Evolutionary conservation across 768 basidiomycete genomes (phyloP), one percentile per base, ranked within the genome.

Genomic region (Naganishia randhawae): DNA sequence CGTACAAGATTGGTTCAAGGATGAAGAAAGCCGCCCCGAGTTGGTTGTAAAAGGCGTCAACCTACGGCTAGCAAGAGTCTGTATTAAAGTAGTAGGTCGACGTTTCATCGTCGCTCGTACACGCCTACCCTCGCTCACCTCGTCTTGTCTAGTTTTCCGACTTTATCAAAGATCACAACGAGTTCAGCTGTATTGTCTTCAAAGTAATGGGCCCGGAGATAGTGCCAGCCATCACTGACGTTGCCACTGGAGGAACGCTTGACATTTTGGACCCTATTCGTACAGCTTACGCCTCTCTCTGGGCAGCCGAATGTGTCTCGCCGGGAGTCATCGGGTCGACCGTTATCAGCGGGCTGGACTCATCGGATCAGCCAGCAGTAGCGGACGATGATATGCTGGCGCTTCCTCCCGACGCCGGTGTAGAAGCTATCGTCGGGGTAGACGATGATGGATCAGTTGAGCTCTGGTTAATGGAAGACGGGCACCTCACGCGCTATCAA

Each of bases 1-100:
- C 17, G 37, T 61, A 19, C 33, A 39, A 25, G 57, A 35, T 11
- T 61, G 57, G 57, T 61, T 25, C 35, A 2, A 25, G 10, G 57
- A 61, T 39, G 25, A 61, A 25, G 57, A 41, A 6, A 13, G 9
- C 2, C 29, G 57, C 5, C 57, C 57, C 4, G 57, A 61, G 57
- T 29, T 61, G 57, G 57, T 61, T 2, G 57, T 61, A 17, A 61
- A 61, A 39, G 57, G 57, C 39, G 27, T 61, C 7, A 25, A 61
- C 29, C n/a, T 39, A 19, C 37, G 29, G 57, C 39, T 10, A 11
- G 37, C 57, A 14, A 61, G 39, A 29, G 17, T 37, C 11, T 61
- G 39, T 22, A 25, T 39, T 25, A 25, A 61, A 29, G 25, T 61
- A 8, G 57, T 42, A 29, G 29, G 57, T 33, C 9, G 50, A 9